Evolutionary conservation across 2,329 filamentous ascomycete genomes (phyloP), one percentile per base, ranked within the genome.

Genomic region (Biscogniauxia sp.): DNA sequence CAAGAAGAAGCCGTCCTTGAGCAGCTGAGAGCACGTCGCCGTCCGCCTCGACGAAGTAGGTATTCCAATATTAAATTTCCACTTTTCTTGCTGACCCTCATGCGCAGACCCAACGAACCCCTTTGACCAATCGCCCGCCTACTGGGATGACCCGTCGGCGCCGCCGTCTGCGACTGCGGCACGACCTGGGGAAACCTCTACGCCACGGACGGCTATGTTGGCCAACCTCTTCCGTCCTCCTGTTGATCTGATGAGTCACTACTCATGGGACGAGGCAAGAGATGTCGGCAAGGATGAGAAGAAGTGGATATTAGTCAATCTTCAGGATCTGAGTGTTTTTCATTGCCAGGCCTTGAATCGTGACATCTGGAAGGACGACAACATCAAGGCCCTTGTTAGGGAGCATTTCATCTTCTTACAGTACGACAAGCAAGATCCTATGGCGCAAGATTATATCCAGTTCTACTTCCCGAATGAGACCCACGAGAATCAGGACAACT

Each of bases 361-460:
- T 52, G 95, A 99, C 73, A 87, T 98, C 57, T 99, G 95, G 95
- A 97, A 97, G 77, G 90, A 97, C 68, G 76, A 84, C 19, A 84
- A 88, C 1, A 87, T 99, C 60, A 86, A 85, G 69, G 87, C 91
- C n/a, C 86, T 96, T 1, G 82, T 99, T 28, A 85, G 85, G 69
- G 94, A 97, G 73, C 93, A 96, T 77, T 99, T 99, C 74, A 84
- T 99, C 67, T 99, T 99, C 76, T 79, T 99, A 69, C 95, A 99
- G 72, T 98, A 95, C 78, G 87, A 89, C 68, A 97, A 96, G 76
- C 88, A 92, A 65, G 93, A 96, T 68, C 84, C 87, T 0, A 84
- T 88, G 45, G 92, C 91, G 0, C 82, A 86, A 65, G 88, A 92
- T 66, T 99, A 96, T 75, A 81, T 96, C 62, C 91, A 91, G 59